Percentiles rank a stretch among this genome's conserved stretches.
phyloP scores from a whole-genome alignment of 306 rosid species.

The Quillaja saponaria region DNA sequence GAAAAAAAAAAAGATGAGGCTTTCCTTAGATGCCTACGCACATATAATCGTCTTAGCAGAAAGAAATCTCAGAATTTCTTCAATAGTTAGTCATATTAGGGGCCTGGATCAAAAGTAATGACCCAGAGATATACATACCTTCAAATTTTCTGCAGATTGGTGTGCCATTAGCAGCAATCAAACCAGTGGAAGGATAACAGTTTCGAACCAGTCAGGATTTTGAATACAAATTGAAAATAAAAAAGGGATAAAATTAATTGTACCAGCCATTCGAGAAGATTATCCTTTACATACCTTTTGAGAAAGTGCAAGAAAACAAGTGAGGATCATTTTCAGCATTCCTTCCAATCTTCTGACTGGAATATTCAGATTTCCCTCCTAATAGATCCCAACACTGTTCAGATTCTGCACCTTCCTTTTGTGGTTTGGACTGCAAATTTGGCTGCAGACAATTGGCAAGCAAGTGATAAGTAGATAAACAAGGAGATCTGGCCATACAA shows the following conservation, averaged over 20 bases:
- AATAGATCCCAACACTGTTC: slow-evolving; percentile 91
- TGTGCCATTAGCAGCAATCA: slow-evolving; percentile 31
- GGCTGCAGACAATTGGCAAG: slow-evolving; percentile 72
- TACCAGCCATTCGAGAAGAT: slow-evolving; percentile 19
- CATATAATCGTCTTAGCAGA: slow-evolving; percentile 18
- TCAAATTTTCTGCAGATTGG: slow-evolving; percentile 63
- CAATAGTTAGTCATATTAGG: slow-evolving; percentile 16
- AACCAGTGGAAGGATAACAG: slow-evolving; percentile 34
- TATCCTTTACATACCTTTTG: slow-evolving; percentile 51
- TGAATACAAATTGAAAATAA: slow-evolving; percentile 27
- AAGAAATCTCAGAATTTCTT: slow-evolving; percentile 21
- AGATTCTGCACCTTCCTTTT: slow-evolving; percentile 82
- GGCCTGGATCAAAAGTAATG: slow-evolving; percentile 27
- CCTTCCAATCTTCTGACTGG: slow-evolving; percentile 76
- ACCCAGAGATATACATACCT: slow-evolving; percentile 55
- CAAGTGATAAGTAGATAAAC: slow-evolving; percentile 40
- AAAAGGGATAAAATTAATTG: slow-evolving; percentile 24
- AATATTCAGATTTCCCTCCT: slow-evolving; percentile 77
- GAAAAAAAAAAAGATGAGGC: background rate
- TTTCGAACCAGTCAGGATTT: slow-evolving; percentile 41
- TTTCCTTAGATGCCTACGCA: slow-evolving; percentile 11
- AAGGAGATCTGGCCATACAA: slow-evolving; percentile 23
- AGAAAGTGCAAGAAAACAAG: slow-evolving; percentile 76
- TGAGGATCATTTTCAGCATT: slow-evolving; percentile 74
- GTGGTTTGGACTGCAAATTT: slow-evolving; percentile 70